Base-by-base conservation (phyloP, 2,329 filamentous ascomycete species). In the Emericellopsis cladophorae region DNA sequence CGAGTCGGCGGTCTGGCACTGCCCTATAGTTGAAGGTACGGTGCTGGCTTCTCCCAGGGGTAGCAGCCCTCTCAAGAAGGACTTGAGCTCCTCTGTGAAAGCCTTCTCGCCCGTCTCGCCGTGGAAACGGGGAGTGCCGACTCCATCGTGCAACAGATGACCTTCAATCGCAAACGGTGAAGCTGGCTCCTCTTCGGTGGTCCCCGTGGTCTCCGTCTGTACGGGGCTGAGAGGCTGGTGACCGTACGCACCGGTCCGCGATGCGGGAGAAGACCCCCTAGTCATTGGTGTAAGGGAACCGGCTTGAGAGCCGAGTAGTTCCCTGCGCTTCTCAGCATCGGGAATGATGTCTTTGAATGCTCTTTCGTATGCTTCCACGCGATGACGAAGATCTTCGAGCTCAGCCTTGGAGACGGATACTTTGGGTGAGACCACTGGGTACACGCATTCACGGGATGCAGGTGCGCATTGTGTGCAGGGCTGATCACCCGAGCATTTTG, bases 401-500 rank as follows among this genome's bases (percentile, higher is more conserved):
- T 70, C 64, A 6, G 53, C 46, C 26, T 59, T 57, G 7, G 62
- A 54, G 36, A 73, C 50, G 14, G 58, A 58, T 15, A 71, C 54
- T 44, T 67, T 68, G 46, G 68, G 63, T 31, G 65, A 49, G 5
- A 56, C 45, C n/a, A 53, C 50, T 15, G 69, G 69, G 48, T 72
- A 73, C 39, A 64, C 46, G 51, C 69, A 73, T 9, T 67, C 61
- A 42, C 69, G 59, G 26, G 61, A 58, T 24, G 62, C 54, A 31
- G 56, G 56, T 21, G 51, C 48, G 48, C 69, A 73, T 46, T 69
- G 65, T 33, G 51, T 50, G 49, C 69, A 73, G 0, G 69, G 69
- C n/a, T 49, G 53, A 4, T 68, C 61, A 36, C 69, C 69, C 11
- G 67, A 70, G 53, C 69, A 73, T 47, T 68, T 72, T 51, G 70